A percentile compares a stretch with the other conserved stretches of the same genome.
Evolutionary conservation across 805 yeast species (phyloP).

Genomic region (Candida orba): DNA sequence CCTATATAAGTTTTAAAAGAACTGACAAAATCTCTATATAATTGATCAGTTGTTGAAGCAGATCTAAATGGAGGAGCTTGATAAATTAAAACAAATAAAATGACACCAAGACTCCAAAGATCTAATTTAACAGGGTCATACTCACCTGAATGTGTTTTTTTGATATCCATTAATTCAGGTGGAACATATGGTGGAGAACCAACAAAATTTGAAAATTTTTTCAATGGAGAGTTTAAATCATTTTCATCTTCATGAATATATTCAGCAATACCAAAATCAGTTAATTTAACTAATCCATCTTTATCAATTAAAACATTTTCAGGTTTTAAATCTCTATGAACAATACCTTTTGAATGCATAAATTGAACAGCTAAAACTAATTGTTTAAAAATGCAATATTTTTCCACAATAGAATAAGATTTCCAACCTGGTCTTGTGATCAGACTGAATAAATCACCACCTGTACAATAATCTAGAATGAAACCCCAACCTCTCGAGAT

Average conservation of each 20-base stretch:
- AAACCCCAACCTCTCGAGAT: slow-evolving; percentile 73
- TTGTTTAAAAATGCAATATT: slow-evolving; percentile 64
- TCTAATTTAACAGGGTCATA: slow-evolving; percentile 67
- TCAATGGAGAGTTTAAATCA: slow-evolving; percentile 36
- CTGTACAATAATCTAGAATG: slow-evolving; percentile 53
- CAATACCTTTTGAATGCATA: slow-evolving; percentile 59
- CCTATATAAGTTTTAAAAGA: slow-evolving; percentile 35
- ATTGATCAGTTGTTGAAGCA: slow-evolving; percentile 40
- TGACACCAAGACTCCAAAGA: slow-evolving; percentile 66
- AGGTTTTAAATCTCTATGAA: slow-evolving; percentile 69
- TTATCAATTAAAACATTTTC: slow-evolving; percentile 58
- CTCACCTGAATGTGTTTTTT: slow-evolving; percentile 25
- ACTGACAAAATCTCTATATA: slow-evolving; percentile 48
- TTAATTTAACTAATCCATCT: slow-evolving; percentile 56
- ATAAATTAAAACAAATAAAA: slow-evolving; percentile 53
- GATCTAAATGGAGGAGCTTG: slow-evolving; percentile 54
- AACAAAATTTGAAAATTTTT: slow-evolving; percentile 39
- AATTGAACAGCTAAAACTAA: slow-evolving; percentile 52
- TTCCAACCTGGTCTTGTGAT: slow-evolving; percentile 58
- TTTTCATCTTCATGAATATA: slow-evolving; percentile 50
- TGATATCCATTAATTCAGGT: slow-evolving; percentile 58
- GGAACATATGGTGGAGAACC: slow-evolving; percentile 82
- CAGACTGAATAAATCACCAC: slow-evolving; percentile 54
- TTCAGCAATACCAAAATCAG: slow-evolving; percentile 74
- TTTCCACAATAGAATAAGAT: slow-evolving; percentile 40